Conservation (phyloP, 2,329 filamentous ascomycete genomes). For the Colletotrichum spaethianum region DNA sequence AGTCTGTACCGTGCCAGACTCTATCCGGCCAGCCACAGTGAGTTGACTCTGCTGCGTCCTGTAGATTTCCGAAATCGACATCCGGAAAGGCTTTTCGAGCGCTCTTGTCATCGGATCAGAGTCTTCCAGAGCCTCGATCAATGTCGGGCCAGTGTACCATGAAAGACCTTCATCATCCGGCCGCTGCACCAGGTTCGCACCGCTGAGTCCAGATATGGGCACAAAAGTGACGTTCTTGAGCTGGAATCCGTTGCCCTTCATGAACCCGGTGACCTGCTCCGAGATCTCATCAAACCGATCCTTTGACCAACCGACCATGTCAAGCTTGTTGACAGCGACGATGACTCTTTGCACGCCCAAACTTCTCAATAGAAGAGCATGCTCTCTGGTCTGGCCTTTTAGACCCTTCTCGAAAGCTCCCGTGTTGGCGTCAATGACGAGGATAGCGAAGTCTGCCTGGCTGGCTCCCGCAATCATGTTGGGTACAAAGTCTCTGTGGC, state of each 20-base stretch:
- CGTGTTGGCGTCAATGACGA: conserved; percentile 92
- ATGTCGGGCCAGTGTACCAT: conserved; percentile 87
- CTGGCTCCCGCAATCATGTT: conserved; percentile 99
- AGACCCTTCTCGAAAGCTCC: conserved; percentile 95
- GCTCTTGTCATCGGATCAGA: conserved; percentile 81
- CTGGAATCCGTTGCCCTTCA: conserved; percentile 86
- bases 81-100: conserved; percentile 83
- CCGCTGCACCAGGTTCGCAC: conserved; percentile 83
- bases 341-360: conserved; percentile 91
- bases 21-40: conserved; percentile 88
- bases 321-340: conserved; percentile 96
- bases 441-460: conserved; percentile 94
- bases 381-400: conserved; percentile 94
- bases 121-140: conserved; percentile 88
- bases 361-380: conserved; percentile 89
- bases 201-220: conserved; percentile 89
- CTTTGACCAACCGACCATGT: conserved; percentile 86
- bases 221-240: conserved; percentile 87
- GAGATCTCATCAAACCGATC: conserved; percentile 88
- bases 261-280: conserved; percentile 85
- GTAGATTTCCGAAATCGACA: conserved; percentile 92
- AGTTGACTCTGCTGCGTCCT: conserved; percentile 84
- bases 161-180: conserved; percentile 69
- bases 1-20: conserved; percentile 85
- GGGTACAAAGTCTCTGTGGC: conserved; percentile 95